phyloP scores from a whole-genome alignment of 75 land plant species.

The Pinus taeda region DNA sequence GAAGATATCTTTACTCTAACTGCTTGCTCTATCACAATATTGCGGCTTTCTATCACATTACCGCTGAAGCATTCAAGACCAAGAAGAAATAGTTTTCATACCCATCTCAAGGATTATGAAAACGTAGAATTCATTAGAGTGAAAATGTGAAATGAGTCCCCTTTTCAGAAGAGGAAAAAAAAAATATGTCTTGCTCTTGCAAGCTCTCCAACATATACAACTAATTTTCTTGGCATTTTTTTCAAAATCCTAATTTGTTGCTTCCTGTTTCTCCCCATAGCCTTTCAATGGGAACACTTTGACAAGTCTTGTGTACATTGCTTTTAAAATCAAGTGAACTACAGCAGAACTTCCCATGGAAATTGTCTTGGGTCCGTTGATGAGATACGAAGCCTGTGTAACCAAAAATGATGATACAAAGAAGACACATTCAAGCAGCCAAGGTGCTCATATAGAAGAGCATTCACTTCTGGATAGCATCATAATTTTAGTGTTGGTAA shows the following conservation, averaged over 20 bases:
- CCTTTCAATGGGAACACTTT: background rate
- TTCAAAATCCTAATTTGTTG: background rate
- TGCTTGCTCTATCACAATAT: background rate
- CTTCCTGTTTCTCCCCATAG: background rate
- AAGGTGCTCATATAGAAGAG: background rate
- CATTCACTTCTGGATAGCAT: background rate
- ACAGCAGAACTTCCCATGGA: background rate
- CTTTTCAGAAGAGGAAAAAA: background rate
- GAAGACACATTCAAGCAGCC: slow-evolving; percentile 6
- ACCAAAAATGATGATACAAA: background rate
- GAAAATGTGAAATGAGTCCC: background rate
- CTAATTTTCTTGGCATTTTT: too few relatives aligned
- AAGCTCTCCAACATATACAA: background rate
- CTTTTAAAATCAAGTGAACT: slow-evolving; percentile 7
- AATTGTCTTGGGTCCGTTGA: background rate
- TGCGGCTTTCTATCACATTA: too few relatives aligned
- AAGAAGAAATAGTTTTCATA: too few relatives aligned
- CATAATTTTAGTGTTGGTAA: background rate
- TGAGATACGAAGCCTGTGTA: background rate
- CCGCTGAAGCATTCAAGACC: too few relatives aligned
- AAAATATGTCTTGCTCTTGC: background rate
- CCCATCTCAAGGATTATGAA: background rate
- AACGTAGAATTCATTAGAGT: background rate
- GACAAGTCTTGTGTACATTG: slow-evolving; percentile 4
- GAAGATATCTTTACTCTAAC: background rate